These are phyloP conservation scores for Blastocystis hominis DNA, from an alignment of 352 stramenopile genomes.

Conservation along the genomic window DNA sequence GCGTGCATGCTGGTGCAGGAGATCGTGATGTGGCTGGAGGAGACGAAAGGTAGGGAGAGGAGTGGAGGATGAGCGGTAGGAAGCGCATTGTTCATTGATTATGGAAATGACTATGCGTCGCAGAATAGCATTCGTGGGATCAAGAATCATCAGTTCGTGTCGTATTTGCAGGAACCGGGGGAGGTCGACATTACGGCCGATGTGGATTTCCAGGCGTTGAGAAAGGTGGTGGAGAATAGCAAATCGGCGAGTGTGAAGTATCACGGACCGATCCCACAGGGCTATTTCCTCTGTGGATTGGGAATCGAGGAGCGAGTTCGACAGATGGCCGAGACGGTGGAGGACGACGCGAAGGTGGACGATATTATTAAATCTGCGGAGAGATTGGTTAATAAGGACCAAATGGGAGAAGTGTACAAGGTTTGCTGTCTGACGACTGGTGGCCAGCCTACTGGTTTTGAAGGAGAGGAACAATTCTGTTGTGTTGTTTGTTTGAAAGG, in stretches of 20 bases:
- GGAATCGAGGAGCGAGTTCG: slow-evolving; percentile 62
- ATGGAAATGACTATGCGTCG: slow-evolving; percentile 77
- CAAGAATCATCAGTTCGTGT: slow-evolving; percentile 78
- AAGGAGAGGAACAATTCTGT: slow-evolving; percentile 57
- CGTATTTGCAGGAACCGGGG: slow-evolving; percentile 73
- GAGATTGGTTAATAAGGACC: slow-evolving; percentile 33
- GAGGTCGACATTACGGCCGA: slow-evolving; percentile 71
- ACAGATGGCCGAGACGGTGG: slow-evolving; percentile 61
- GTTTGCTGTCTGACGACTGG: slow-evolving; percentile 27
- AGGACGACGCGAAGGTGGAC: slow-evolving; percentile 61
- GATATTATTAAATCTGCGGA: slow-evolving; percentile 54
- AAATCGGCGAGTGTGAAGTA: slow-evolving; percentile 26
- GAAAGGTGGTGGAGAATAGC: slow-evolving; percentile 60
- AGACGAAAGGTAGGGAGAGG: slow-evolving; percentile 64
- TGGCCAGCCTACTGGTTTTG: slow-evolving; percentile 50
- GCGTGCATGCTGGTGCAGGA: slow-evolving; percentile 76
- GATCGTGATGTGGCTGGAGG: slow-evolving; percentile 73
- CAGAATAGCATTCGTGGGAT: slow-evolving; percentile 78
- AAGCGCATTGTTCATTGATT: slow-evolving; percentile 78
- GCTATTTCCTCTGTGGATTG: slow-evolving; percentile 62
- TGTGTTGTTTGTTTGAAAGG: slow-evolving; percentile 28
- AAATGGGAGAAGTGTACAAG: slow-evolving; percentile 56
- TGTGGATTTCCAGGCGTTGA: slow-evolving; percentile 74
- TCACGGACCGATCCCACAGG: slow-evolving; percentile 60
- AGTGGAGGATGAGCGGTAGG: slow-evolving; percentile 51